Evolutionary conservation across 2,329 filamentous ascomycete genomes (phyloP).

Genomic region (Xylariaceae sp.): DNA sequence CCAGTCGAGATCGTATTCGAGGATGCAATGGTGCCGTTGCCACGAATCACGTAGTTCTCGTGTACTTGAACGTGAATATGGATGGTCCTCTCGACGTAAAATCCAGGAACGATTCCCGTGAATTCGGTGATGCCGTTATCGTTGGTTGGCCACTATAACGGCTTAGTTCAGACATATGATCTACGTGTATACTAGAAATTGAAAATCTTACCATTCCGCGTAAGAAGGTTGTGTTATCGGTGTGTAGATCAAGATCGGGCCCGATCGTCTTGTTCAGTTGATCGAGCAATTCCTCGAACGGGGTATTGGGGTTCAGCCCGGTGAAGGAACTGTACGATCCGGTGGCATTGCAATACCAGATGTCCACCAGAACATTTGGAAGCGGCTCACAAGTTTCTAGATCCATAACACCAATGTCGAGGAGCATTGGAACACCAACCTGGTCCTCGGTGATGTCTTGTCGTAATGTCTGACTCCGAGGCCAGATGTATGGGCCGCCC

Average conservation of each 20-base stretch:
- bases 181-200: neutral
- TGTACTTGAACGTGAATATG: conserved; percentile 28
- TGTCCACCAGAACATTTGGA: conserved; percentile 35
- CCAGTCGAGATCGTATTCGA: conserved; percentile 21
- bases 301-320: conserved; percentile 35
- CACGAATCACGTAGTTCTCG: conserved; percentile 21
- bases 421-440: conserved; percentile 36
- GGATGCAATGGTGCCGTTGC: conserved; percentile 22
- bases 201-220: conserved; percentile 27
- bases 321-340: conserved; percentile 36
- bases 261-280: conserved; percentile 35
- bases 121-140: conserved; percentile 33
- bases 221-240: conserved; percentile 35
- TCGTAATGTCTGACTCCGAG: conserved; percentile 37
- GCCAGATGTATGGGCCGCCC: conserved; percentile 20
- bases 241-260: conserved; percentile 28
- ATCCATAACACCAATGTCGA: conserved; percentile 40
- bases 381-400: conserved; percentile 37
- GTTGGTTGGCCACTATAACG: conserved; percentile 30
- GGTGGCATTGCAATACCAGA: conserved; percentile 41
- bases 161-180: neutral
- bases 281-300: conserved; percentile 33
- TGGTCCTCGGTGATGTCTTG: conserved; percentile 38
- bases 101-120: conserved; percentile 29
- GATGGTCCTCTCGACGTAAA: conserved; percentile 29